Conservation (phyloP, 1,284 basidiomycete genomes). For the Butyriboletus appendiculatus region DNA sequence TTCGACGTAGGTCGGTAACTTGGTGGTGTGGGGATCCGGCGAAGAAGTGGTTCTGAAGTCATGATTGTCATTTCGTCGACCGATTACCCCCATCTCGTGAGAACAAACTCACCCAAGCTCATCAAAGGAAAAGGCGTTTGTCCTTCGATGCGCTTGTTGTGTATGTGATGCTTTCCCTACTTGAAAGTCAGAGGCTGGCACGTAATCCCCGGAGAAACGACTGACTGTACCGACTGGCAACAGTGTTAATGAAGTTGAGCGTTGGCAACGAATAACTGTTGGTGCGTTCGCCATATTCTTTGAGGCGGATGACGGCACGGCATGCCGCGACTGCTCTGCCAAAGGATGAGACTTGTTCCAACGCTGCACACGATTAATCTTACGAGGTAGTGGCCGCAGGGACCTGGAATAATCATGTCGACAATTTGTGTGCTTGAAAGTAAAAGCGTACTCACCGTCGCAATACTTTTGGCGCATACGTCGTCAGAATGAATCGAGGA, state of each 20-base stretch:
- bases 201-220: background rate
- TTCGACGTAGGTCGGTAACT: constrained; percentile 22
- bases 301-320: constrained; percentile 61
- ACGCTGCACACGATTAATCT: constrained; percentile 14
- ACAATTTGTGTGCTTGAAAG: background rate
- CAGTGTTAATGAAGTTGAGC: constrained; percentile 24
- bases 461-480: constrained; percentile 15
- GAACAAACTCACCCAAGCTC: constrained; percentile 19
- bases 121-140: constrained; percentile 18
- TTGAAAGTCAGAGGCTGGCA: constrained; percentile 7
- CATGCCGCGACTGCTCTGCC: constrained; percentile 49
- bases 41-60: constrained; percentile 12
- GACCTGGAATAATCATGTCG: constrained; percentile 40
- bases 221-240: constrained; percentile 25
- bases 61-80: background rate
- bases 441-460: constrained; percentile 19
- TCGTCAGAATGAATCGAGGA: constrained; percentile 7
- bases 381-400: constrained; percentile 68
- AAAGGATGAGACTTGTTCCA: constrained; percentile 4
- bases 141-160: constrained; percentile 14
- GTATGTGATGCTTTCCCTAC: constrained; percentile 21
- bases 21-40: constrained; percentile 13
- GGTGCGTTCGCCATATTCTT: constrained; percentile 41
- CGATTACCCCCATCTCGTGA: background rate
- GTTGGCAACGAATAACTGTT: constrained; percentile 16